Conservation (phyloP, 2,329 filamentous ascomycete genomes). For the Clarireedia homoeocarpa region DNA sequence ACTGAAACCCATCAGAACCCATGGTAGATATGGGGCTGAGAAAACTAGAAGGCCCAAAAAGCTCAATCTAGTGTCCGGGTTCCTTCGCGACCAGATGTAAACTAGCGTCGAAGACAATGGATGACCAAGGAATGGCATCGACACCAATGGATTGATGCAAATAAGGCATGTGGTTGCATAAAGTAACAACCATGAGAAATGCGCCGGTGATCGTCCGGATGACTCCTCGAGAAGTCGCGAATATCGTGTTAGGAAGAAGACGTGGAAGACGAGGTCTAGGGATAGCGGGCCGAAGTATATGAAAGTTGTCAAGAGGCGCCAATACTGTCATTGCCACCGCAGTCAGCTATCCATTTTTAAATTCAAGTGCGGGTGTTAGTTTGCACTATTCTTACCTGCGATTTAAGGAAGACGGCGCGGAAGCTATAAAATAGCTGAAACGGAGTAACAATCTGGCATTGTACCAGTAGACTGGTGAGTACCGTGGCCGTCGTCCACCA, state of each 20-base stretch:
- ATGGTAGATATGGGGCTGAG: conserved; percentile 87
- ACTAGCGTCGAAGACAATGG: conserved; percentile 88
- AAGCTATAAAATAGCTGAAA: conserved; percentile 98
- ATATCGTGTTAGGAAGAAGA: conserved; percentile 97
- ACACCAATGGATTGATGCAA: conserved; percentile 74
- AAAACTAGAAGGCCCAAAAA: conserved; percentile 87
- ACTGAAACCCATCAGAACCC: conserved; percentile 91
- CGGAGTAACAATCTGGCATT: conserved; percentile 85
- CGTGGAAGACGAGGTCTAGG: conserved; percentile 90
- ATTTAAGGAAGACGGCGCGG: conserved; percentile 81
- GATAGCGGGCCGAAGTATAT: conserved; percentile 94
- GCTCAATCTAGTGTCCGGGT: conserved; percentile 83
- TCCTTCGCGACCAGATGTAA: conserved; percentile 95
- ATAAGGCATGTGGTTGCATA: conserved; percentile 78
- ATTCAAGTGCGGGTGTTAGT: not conserved
- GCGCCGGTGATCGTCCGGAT: conserved; percentile 81
- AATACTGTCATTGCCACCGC: conserved; percentile 57
- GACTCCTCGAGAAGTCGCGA: conserved; percentile 91
- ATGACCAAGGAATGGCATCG: conserved; percentile 90
- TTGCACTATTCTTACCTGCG: conserved; percentile 57
- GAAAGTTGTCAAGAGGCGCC: conserved; percentile 93
- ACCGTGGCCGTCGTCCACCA: conserved; percentile 97
- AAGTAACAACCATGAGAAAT: conserved; percentile 89
- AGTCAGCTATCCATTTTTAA: not conserved
- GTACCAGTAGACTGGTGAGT: conserved; percentile 78